Evolutionary conservation across 2,329 filamentous ascomycete species (phyloP), one percentile per base, ranked within the genome.

Genomic region (Triangularia setosa): DNA sequence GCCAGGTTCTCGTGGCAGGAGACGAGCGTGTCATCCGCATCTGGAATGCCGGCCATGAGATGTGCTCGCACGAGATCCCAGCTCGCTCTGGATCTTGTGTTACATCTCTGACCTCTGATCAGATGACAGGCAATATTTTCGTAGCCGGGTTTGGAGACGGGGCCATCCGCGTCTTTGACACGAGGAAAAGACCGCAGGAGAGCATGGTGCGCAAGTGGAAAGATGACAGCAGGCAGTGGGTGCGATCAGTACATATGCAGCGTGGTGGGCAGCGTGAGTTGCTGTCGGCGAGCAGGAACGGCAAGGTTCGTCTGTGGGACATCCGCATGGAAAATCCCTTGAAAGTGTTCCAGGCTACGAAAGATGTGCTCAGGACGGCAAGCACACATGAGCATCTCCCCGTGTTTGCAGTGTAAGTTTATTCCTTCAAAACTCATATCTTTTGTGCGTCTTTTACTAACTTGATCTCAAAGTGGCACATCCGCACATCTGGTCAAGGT

Each of bases 151-250:
- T 98, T 72, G 95, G 95, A 18, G 96, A 99, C 72, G 95, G 95
- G 33, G 93, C 93, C 1, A 89, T 99, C 53, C 87, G 95, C 60
- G 93, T 97, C 4, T 99, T 97, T 74, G 95, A 99, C 76, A 92
- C 94, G 69, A 88, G 95, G 12, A 79, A 91, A 67, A 88, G 89
- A 67, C 90, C 93, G 2, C 90, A 92, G 65, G 92, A 95, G 61
- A 90, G 91, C 18, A 97, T 98, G 93, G 90, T 97, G 62, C 92
- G 91, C 77, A 93, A 94, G 70, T 99, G 95, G 94, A 95, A 96
- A 74, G 92, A 97, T 72, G 94, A 98, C 73, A 78, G 79, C 72
- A 88, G 90, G 66, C 92, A 96, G 71, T 99, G 95, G 95, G 89
- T 99, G 76, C 93, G 93, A 72, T 95, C 92, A 70, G 92, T 97